Base-by-base conservation (phyloP, 2,329 filamentous ascomycete species). In the Aspergillus intermedius region DNA sequence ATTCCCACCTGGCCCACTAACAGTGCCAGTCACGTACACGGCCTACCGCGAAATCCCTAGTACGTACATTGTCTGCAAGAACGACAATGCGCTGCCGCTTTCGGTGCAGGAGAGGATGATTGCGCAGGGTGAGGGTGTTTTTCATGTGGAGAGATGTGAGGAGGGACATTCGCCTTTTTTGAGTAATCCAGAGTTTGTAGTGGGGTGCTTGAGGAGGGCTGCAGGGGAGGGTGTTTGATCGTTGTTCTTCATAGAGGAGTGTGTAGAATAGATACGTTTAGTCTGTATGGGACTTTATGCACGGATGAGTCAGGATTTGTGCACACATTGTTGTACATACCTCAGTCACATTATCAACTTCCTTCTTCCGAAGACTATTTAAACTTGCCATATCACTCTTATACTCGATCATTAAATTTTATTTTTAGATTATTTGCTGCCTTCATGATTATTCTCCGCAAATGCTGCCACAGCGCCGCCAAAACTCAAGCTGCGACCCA, bases 81-180 rank as follows among this genome's bases (percentile, higher is more conserved):
- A 64, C 23, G 61, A 64, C 42, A 41, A 30, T 19, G 60, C 61
- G 3, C 50, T 64, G 40, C 45, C 52, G 7, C 40, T 50, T 3
- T 51, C 46, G 1, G 46, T 55, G 1, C 61, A 64, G 40, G 53
- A 58, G 10, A 48, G 60, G n/a, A 63, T 64, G 48, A 54, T 64
- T 37, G 61, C 60, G 1, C 59, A 63, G 44, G 56, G 52, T 1
- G 48, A 56, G 1, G 61, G 57, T 12, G 54, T 44, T 5, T 59
- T 64, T 15, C 28, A 59, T 5, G 61, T 64, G 15, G 61, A 62
- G 34, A 47, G 54, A 39, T 64, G 61, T 19, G 45, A 63, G 23
- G 61, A 64, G 45, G 61, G 59, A 1, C 60, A 64, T 39, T 57
- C 61, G 9, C 61, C 61, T 7, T 63, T 59, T 25, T 44, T 64